A percentile compares a stretch with the other conserved stretches of the same genome.
Conservation (phyloP, 768 basidiomycete genomes). For the Trametes villosa region DNA sequence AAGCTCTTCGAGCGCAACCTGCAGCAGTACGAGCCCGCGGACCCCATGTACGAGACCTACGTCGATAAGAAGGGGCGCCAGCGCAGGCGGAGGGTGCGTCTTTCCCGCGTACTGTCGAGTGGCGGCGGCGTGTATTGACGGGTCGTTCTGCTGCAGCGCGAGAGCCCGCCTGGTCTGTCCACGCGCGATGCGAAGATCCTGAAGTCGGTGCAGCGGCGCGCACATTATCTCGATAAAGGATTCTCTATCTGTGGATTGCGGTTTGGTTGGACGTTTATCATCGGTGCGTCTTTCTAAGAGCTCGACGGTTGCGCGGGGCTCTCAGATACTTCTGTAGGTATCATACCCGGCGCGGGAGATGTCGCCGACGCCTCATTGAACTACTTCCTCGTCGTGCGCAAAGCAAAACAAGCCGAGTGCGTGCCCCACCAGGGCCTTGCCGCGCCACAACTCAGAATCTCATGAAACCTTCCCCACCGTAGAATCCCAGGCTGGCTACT, state of each 20-base stretch:
- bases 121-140: background rate
- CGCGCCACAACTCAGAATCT: background rate
- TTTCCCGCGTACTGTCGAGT: background rate
- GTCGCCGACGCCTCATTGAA: slow-evolving; percentile 64
- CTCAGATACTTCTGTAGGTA: slow-evolving; percentile 39
- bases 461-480: background rate
- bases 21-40: slow-evolving; percentile 67
- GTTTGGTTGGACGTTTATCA: slow-evolving; percentile 87
- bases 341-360: slow-evolving; percentile 74
- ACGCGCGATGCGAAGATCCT: slow-evolving; percentile 76
- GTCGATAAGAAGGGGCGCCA: slow-evolving; percentile 58
- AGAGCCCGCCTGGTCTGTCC: slow-evolving; percentile 75
- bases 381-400: slow-evolving; percentile 77
- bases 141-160: slow-evolving; percentile 51
- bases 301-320: background rate
- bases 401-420: slow-evolving; percentile 73
- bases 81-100: slow-evolving; percentile 59
- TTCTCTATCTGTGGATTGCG: slow-evolving; percentile 79
- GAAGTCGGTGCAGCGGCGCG: slow-evolving; percentile 72
- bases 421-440: slow-evolving; percentile 24
- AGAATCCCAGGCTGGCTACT: slow-evolving; percentile 66
- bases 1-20: slow-evolving; percentile 69
- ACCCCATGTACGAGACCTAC: slow-evolving; percentile 75
- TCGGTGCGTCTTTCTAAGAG: slow-evolving; percentile 41
- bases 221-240: slow-evolving; percentile 87